These are phyloP conservation scores for Alliaria petiolata DNA, from an alignment of 345 rosid species.

Conservation along the genomic window DNA sequence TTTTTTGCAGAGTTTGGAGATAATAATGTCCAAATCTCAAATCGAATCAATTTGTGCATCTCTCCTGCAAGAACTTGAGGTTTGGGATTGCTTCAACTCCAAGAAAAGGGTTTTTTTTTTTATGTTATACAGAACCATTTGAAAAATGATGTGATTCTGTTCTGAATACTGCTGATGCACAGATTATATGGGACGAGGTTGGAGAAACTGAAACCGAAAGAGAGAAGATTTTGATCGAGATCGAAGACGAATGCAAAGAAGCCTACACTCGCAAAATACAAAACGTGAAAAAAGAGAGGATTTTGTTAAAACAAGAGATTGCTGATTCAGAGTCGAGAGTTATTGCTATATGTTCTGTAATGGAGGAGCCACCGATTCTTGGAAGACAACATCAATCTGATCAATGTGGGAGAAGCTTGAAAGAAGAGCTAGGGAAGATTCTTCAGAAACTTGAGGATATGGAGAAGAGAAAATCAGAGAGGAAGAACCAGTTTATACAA, in stretches of 20 bases:
- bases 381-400: slow-evolving; percentile 76
- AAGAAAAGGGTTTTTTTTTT: not conserved
- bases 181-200: slow-evolving; percentile 94
- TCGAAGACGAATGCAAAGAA: slow-evolving; percentile 77
- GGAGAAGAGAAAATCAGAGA: slow-evolving; percentile 66
- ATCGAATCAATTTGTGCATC: slow-evolving; percentile 62
- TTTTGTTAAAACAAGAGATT: slow-evolving; percentile 58
- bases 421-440: slow-evolving; percentile 64
- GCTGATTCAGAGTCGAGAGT: slow-evolving; percentile 80
- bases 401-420: slow-evolving; percentile 66
- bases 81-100: slow-evolving; percentile 25
- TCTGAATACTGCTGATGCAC: not conserved
- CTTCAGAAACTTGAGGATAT: slow-evolving; percentile 87
- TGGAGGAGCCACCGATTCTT: slow-evolving; percentile 81
- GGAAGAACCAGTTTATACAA: slow-evolving; percentile 73
- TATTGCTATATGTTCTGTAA: slow-evolving; percentile 71
- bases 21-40: slow-evolving; percentile 46
- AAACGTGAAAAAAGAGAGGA: slow-evolving; percentile 57
- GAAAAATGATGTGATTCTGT: not conserved
- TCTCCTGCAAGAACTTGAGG: slow-evolving; percentile 83
- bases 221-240: slow-evolving; percentile 72
- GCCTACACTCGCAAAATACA: slow-evolving; percentile 74
- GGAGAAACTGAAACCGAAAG: slow-evolving; percentile 75
- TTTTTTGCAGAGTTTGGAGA: slow-evolving; percentile 15
- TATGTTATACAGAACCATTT: not conserved